Base-by-base conservation (phyloP, 352 stramenopile species). In the Thraustochytrium sp. region DNA sequence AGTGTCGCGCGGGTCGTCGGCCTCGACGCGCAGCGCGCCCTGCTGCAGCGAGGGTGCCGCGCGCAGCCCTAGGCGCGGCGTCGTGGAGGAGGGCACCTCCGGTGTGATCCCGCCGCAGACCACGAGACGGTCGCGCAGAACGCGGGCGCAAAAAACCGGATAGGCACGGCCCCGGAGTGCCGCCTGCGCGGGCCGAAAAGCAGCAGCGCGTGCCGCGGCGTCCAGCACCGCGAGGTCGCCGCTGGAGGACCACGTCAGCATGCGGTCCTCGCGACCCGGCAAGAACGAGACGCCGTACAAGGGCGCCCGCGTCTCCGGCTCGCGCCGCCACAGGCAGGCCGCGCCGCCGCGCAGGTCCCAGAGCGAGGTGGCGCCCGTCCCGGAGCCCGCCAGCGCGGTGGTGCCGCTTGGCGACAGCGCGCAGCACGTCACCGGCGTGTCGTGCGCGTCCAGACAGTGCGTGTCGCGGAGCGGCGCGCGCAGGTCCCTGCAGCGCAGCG, bases 351-450 rank as follows among this genome's bases (percentile, higher is more conserved):
- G 68, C 13, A 44, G 34, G 51, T 80, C 68, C 42, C 49, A 80
- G 29, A 80, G 44, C 13, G 31, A 23, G 31, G 42, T 36, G 23
- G 18, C 53, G 49, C 68, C 68, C 9, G 13, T 21, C 5, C 68
- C 68, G 38, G 29, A 48, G 13, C 68, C 68, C 9, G 21, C 36
- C 8, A 68, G 26, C 21, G 26, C 31, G 31, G n/a, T 21, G 5
- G 3, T 40, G 21, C 48, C 48, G 13, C 5, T 26, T 21, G 5
- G 11, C 4, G 26, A 46, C 21, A 80, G 13, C 1, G 48, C 68
- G 38, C 68, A 80, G 49, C 68, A 80, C 51, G 68, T 80, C 18
- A 64, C 68, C 13, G 76, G 31, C 23, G 68, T 26, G 9, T 76
- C 68, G 51, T 80, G 53, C 18, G 48, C 48, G 18, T 80, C 36